A percentile compares a stretch with the other conserved stretches of the same genome.
phyloP scores from a whole-genome alignment of 2,329 filamentous ascomycete species.

The Neonectria ditissima region DNA sequence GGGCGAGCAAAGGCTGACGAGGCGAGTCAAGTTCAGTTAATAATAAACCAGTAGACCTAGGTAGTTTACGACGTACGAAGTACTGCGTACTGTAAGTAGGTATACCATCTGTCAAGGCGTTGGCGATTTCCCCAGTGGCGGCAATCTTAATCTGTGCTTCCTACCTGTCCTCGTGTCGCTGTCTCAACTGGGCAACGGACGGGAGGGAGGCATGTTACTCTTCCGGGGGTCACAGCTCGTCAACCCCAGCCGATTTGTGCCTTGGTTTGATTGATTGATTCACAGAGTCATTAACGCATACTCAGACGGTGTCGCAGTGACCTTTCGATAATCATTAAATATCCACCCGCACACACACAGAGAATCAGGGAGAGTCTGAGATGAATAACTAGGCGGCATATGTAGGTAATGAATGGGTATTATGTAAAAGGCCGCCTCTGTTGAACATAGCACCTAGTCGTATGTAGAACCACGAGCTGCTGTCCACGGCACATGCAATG shows the following conservation, averaged over 20 bases:
- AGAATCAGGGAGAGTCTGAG: not conserved
- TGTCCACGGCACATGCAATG: not conserved
- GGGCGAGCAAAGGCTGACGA: conserved; percentile 18
- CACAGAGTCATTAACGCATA: not conserved
- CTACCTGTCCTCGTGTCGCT: conserved; percentile 34
- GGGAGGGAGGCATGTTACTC: conserved; percentile 35
- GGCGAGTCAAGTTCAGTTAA: conserved; percentile 12
- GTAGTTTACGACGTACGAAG: too few relatives aligned
- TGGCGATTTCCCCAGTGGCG: conserved; percentile 16
- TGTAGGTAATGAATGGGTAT: not conserved
- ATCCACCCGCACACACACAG: conserved; percentile 12
- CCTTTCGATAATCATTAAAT: conserved; percentile 15
- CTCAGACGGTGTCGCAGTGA: conserved; percentile 13
- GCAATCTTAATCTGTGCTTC: conserved; percentile 24
- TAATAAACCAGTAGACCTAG: too few relatives aligned
- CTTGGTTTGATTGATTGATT: conserved; percentile 12
- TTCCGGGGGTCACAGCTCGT: conserved; percentile 28
- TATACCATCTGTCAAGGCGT: not conserved
- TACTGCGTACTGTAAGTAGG: too few relatives aligned
- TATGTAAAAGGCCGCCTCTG: not conserved
- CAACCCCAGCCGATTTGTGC: conserved; percentile 11
- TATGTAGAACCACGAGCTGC: not conserved
- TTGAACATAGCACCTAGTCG: not conserved
- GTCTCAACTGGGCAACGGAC: conserved; percentile 40
- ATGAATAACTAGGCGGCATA: not conserved